A percentile compares a stretch with the other conserved stretches of the same genome.
Conservation (phyloP, 257 asterid genomes). For the Leptodermis oblonga region DNA sequence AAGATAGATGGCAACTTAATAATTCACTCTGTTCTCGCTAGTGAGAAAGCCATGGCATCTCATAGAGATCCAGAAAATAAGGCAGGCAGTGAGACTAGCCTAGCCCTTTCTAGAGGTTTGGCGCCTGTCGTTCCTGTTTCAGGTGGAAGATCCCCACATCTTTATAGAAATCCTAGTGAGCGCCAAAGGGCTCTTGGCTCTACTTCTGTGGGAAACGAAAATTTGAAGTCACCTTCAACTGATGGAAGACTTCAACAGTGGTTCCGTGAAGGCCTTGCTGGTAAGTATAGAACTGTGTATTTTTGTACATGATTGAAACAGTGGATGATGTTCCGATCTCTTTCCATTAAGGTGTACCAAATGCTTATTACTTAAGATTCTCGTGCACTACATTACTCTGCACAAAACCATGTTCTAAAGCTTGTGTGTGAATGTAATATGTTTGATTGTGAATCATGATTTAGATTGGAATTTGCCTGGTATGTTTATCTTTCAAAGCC, state of each 20-base stretch:
- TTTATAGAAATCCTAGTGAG: conserved; percentile 24
- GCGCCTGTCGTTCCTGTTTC: conserved; percentile 44
- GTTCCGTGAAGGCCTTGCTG: conserved; percentile 99
- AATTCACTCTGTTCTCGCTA: conserved; percentile 33
- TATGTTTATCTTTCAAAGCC: background rate
- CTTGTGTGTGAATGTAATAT: background rate
- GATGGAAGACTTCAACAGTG: conserved; percentile 88
- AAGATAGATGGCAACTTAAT: conserved; percentile 36
- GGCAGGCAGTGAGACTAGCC: conserved; percentile 53
- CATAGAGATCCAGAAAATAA: conserved; percentile 25
- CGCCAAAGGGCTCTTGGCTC: conserved; percentile 57
- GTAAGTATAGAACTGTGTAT: conserved; percentile 27
- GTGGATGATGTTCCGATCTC: background rate
- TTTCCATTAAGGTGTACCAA: background rate
- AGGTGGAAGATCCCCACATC: conserved; percentile 45
- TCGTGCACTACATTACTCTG: background rate
- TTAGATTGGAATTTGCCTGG: background rate
- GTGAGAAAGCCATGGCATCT: conserved; percentile 36
- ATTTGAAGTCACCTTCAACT: conserved; percentile 49
- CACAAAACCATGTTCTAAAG: background rate
- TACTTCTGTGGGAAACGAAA: conserved; percentile 44
- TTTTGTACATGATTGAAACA: background rate
- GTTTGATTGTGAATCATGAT: background rate
- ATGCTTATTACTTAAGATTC: background rate
- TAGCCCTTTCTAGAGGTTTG: conserved; percentile 61